Evolutionary conservation across 305 asterid genomes (phyloP).

Genomic region (Rubia peregrina): DNA sequence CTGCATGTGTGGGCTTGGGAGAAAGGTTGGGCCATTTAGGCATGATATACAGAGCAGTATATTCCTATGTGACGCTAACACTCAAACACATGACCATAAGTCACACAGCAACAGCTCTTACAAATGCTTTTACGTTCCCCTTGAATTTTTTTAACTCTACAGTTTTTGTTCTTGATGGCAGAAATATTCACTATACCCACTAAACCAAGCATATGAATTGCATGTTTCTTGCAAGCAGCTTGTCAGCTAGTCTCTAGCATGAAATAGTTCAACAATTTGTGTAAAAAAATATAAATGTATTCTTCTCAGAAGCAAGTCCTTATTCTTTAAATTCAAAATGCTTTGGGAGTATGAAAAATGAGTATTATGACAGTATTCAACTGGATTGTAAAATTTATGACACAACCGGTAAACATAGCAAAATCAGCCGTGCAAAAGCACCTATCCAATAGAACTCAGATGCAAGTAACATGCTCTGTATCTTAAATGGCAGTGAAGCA

Average conservation of each 20-base stretch:
- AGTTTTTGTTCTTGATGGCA: background rate
- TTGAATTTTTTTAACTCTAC: constrained; percentile 4
- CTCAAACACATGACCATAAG: background rate
- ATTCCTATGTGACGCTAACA: background rate
- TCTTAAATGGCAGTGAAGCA: constrained; percentile 1
- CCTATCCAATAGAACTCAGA: background rate
- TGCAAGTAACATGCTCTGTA: background rate
- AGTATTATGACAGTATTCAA: background rate
- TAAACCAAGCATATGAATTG: background rate
- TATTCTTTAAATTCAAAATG: background rate
- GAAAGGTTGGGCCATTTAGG: background rate
- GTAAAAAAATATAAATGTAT: background rate
- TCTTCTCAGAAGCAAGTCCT: background rate
- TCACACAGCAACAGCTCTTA: background rate
- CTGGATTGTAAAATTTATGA: background rate
- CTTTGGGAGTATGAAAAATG: background rate
- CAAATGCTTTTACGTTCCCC: background rate
- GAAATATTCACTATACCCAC: background rate
- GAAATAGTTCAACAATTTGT: background rate
- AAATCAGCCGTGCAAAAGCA: background rate
- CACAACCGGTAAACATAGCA: background rate
- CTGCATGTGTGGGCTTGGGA: background rate
- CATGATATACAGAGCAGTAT: background rate
- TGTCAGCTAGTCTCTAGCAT: background rate
- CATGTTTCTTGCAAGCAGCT: background rate